Evolutionary conservation across 768 basidiomycete genomes (phyloP).

Genomic region (Hortiboletus flavorubellus): DNA sequence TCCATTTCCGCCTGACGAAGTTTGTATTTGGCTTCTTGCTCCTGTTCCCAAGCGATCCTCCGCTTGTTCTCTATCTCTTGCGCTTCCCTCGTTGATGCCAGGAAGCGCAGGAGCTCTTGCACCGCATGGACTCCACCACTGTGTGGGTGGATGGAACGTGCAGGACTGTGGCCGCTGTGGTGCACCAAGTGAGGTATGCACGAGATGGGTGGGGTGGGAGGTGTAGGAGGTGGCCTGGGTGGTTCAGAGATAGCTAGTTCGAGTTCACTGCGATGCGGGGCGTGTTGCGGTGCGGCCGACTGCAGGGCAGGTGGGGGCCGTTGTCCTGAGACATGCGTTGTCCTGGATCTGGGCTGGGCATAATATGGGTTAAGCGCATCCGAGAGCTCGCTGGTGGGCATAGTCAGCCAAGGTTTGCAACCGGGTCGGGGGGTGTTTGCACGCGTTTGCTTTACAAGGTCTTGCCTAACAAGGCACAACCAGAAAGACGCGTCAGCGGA

Average conservation of each 20-base stretch:
- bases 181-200: not conserved
- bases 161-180: conserved; percentile 9
- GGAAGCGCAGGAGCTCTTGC: conserved; percentile 57
- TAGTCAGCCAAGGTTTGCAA: conserved; percentile 17
- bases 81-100: conserved; percentile 54
- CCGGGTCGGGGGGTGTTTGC: conserved; percentile 21
- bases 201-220: conserved; percentile 32
- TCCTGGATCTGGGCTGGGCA: conserved; percentile 40
- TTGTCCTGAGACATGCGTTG: conserved; percentile 10
- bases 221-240: conserved; percentile 22
- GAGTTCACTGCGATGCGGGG: conserved; percentile 62
- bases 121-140: conserved; percentile 43
- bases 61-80: conserved; percentile 60
- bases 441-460: conserved; percentile 29
- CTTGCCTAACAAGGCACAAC: conserved; percentile 21
- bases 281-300: conserved; percentile 37
- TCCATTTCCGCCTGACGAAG: conserved; percentile 61
- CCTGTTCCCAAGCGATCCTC: conserved; percentile 63
- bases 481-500: conserved; percentile 40
- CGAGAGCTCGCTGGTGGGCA: conserved; percentile 72
- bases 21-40: conserved; percentile 57
- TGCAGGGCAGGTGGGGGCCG: conserved; percentile 28
- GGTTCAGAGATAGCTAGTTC: conserved; percentile 56
- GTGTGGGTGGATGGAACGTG: conserved; percentile 29
- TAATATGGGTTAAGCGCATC: conserved; percentile 75